phyloP scores from a whole-genome alignment of 148 eudicot species.

The Amaranthus cruentus region DNA sequence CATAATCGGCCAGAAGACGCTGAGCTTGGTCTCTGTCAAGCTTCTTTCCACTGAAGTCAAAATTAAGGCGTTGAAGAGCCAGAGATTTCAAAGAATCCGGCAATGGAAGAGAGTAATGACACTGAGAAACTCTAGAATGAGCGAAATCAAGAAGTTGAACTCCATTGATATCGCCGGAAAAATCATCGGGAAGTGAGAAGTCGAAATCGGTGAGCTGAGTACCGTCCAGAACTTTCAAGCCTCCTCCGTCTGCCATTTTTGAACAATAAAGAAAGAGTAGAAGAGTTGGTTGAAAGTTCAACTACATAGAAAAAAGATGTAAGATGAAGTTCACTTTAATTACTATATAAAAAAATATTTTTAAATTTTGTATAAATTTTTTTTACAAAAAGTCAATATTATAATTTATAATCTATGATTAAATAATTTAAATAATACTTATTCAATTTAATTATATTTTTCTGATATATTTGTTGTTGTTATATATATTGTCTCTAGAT shows the following conservation, averaged over 20 bases:
- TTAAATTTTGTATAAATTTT: too few species aligned
- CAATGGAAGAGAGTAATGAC: constrained; percentile 38
- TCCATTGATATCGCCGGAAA: constrained; percentile 21
- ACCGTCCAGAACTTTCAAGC: constrained; percentile 51
- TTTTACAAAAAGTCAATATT: too few species aligned
- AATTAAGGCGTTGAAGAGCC: constrained; percentile 35
- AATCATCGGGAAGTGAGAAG: constrained; percentile 24
- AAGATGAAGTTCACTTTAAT: too few species aligned
- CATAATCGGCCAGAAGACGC: constrained; percentile 28
- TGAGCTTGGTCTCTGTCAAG: constrained; percentile 35
- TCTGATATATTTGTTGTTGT: too few species aligned
- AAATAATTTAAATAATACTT: too few species aligned
- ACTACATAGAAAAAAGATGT: too few species aligned
- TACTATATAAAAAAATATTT: too few species aligned
- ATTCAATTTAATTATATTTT: too few species aligned
- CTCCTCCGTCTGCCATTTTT: constrained; percentile 42
- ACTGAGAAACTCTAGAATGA: constrained; percentile 36
- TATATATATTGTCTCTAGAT: too few species aligned
- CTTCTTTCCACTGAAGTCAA: constrained; percentile 23
- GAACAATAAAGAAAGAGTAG: constrained; percentile 10
- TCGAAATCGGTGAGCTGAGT: constrained; percentile 27
- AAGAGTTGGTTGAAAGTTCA: too few species aligned
- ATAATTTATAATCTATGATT: too few species aligned
- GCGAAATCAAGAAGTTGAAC: constrained; percentile 37
- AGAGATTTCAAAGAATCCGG: constrained; percentile 41